Evolutionary conservation across 768 basidiomycete genomes (phyloP).

Genomic region (Rubroboletus satanas): DNA sequence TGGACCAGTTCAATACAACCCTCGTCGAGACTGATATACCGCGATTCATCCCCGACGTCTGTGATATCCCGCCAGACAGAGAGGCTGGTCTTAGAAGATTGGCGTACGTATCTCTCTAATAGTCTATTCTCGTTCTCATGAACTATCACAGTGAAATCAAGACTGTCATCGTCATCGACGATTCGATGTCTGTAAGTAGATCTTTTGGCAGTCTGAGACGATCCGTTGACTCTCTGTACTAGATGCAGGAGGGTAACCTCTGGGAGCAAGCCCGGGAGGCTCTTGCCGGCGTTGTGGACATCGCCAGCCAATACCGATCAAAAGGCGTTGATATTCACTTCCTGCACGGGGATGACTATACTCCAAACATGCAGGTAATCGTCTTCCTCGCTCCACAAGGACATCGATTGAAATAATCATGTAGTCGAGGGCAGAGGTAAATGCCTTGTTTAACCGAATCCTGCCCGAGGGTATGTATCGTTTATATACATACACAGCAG

Average conservation of each 20-base stretch:
- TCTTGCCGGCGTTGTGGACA: constrained; percentile 38
- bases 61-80: constrained; percentile 11
- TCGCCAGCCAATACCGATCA: constrained; percentile 34
- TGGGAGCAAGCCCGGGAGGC: constrained; percentile 41
- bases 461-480: constrained; percentile 20
- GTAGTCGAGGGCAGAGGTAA: constrained; percentile 23
- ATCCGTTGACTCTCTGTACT: not conserved
- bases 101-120: constrained; percentile 23
- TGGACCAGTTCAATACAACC: constrained; percentile 24
- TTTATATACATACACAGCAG: not conserved
- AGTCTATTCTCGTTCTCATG: not conserved
- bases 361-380: constrained; percentile 24
- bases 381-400: not conserved
- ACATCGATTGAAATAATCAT: not conserved
- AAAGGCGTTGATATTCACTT: constrained; percentile 42
- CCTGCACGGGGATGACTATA: constrained; percentile 35
- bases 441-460: constrained; percentile 24
- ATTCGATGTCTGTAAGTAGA: constrained; percentile 36
- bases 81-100: constrained; percentile 22
- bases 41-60: constrained; percentile 19
- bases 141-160: constrained; percentile 34
- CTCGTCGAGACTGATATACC: constrained; percentile 28
- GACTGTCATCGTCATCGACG: constrained; percentile 40
- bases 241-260: constrained; percentile 40
- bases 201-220: not conserved